Conservation (phyloP, 345 rosid genomes). For the Linum lewisii region DNA sequence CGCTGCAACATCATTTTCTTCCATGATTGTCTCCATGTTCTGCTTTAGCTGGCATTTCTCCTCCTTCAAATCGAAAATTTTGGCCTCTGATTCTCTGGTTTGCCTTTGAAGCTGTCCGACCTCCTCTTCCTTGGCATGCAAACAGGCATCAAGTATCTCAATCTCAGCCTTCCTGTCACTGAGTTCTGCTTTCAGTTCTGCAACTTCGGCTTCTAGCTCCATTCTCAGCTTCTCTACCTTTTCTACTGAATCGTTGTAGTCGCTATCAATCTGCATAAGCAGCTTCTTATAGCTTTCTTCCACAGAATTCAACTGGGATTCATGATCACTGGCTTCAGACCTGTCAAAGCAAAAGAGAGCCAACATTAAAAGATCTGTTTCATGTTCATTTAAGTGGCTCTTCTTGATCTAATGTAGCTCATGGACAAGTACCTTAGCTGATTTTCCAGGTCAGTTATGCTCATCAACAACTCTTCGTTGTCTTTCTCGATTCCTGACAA, state of each 20-base stretch:
- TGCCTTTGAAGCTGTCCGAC: not conserved
- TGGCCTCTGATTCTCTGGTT: not conserved
- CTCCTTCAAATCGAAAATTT: not conserved
- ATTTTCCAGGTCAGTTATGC: not conserved
- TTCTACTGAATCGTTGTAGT: not conserved
- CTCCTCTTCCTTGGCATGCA: not conserved
- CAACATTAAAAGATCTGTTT: no score
- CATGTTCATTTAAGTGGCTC: no score
- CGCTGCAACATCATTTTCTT: not conserved
- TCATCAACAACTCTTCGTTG: not conserved
- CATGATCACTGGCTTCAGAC: not conserved
- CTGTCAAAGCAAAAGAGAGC: not conserved
- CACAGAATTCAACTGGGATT: not conserved
- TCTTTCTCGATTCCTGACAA: not conserved
- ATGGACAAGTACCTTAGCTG: not conserved
- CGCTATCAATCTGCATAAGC: not conserved
- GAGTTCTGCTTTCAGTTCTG: not conserved
- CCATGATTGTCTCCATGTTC: not conserved
- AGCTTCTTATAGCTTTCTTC: not conserved
- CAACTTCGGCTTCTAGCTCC: not conserved
- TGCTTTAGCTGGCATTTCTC: not conserved
- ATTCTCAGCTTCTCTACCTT: not conserved
- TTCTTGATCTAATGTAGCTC: no score
- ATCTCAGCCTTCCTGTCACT: not conserved
- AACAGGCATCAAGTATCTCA: not conserved